phyloP scores from a whole-genome alignment of 1,139 yeast genomes.

The Pichia sp. region DNA sequence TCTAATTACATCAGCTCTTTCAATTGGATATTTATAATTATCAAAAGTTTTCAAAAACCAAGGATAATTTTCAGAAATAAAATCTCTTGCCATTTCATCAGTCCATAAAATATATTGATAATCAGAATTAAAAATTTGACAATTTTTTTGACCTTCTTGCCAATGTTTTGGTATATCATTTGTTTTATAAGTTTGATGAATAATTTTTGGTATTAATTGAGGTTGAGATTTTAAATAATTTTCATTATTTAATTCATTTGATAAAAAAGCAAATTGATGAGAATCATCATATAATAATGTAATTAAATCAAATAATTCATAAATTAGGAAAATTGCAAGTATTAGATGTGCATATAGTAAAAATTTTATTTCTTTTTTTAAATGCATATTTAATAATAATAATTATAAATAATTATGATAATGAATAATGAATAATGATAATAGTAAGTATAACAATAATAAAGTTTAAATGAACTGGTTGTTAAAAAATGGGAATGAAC shows the following conservation, averaged over 20 bases:
- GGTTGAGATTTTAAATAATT: slow-evolving; percentile 33
- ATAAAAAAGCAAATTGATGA: slow-evolving; percentile 53
- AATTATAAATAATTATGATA: too few species aligned
- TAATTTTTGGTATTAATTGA: slow-evolving; percentile 73
- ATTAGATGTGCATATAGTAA: slow-evolving; percentile 52
- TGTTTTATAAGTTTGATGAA: slow-evolving; percentile 89
- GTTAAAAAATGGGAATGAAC: too few species aligned
- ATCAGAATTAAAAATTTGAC: slow-evolving; percentile 77
- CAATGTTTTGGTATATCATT: slow-evolving; percentile 72
- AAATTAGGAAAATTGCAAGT: slow-evolving; percentile 50
- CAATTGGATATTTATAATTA: slow-evolving; percentile 69
- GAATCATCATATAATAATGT: slow-evolving; percentile 72
- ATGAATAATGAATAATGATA: too few species aligned
- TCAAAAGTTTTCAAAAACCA: slow-evolving; percentile 86
- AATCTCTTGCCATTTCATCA: slow-evolving; percentile 73
- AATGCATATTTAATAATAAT: too few species aligned
- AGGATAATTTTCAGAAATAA: slow-evolving; percentile 69
- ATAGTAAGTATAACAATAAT: too few species aligned
- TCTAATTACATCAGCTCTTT: slow-evolving; percentile 90
- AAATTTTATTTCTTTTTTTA: slow-evolving; percentile 43
- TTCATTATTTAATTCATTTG: slow-evolving; percentile 44
- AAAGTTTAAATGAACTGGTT: too few species aligned
- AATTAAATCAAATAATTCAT: slow-evolving; percentile 67
- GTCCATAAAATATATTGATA: slow-evolving; percentile 89
- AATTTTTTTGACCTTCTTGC: slow-evolving; percentile 70